Evolutionary conservation across 371 early-diverging fungal species (phyloP), one percentile per base, ranked within the genome.

Genomic region (Mucor circinelloides): DNA sequence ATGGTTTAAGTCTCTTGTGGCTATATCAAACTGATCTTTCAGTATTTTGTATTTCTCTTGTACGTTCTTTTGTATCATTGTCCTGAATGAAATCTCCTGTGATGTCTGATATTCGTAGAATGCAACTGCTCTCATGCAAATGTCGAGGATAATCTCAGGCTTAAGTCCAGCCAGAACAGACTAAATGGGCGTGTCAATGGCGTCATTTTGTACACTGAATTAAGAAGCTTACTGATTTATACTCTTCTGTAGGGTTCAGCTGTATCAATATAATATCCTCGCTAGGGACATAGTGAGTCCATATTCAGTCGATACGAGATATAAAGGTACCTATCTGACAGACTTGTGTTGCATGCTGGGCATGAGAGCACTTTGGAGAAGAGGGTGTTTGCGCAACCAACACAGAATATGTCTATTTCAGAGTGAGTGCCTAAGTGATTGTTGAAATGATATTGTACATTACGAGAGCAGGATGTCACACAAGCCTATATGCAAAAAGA

Each of bases 381-480:
- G 6, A 81, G 65, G 9, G 62, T 73, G 28, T 81, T 85, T 23
- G 93, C 89, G 59, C 94, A 94, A 1, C 68, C 72, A 17, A 88
- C 76, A 72, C 94, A 94, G 77, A 94, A 94, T 6, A 94, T 88
- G 66, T 94, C 92, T 92, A 76, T 8, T 50, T 30, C 2, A 21
- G 12, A 50, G n/a, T 56, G 31, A 31, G 3, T 52, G 25, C 40
- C 13, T 17, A 17, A 40, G 15, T 19, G 6, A 25, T 19, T 32
- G n/a, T 27, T 3, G 23, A 32, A n/a, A 17, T 56, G 12, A 12
- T 19, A 7, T 15, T 38, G 21, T 52, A 52, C 52, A 52, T 67
- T 83, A 91, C 91, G 93, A 21, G 91, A 90, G 70, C 93, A 93
- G 4, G 90, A 89, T 17, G 93, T 93, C 38, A 92, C 86, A 66